These are phyloP conservation scores for Hura crepitans DNA, from an alignment of 441 rosid species.

Conservation along the genomic window DNA sequence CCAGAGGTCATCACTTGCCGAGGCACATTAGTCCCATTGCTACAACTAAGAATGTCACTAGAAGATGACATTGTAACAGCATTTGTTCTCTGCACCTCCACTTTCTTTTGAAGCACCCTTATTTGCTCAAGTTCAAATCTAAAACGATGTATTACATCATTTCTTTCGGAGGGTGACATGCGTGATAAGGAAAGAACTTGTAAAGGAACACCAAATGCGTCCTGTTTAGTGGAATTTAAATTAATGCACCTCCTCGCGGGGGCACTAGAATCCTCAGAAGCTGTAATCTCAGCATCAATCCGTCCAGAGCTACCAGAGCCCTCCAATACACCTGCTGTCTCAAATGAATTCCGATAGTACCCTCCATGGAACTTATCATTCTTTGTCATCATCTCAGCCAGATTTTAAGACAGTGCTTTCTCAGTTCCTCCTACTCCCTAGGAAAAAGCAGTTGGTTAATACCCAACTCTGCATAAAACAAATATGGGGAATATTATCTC, in stretches of 20 bases:
- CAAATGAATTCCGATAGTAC: conserved; percentile 54
- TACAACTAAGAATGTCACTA: conserved; percentile 60
- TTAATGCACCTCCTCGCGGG: conserved; percentile 57
- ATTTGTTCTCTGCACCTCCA: conserved; percentile 40
- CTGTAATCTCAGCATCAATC: conserved; percentile 46
- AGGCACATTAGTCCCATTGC: no score
- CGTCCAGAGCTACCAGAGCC: conserved; percentile 65
- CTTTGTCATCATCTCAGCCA: no score
- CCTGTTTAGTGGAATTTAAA: conserved; percentile 44
- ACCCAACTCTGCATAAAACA: conserved; percentile 35
- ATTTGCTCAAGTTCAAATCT: conserved; percentile 72
- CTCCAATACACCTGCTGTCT: conserved; percentile 64
- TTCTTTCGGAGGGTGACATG: conserved; percentile 61
- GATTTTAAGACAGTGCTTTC: no score
- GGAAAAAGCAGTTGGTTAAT: conserved; percentile 14
- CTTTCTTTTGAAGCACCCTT: conserved; percentile 50
- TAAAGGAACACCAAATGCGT: conserved; percentile 41
- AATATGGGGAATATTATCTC: conserved; percentile 31
- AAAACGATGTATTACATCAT: conserved; percentile 47
- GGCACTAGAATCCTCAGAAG: conserved; percentile 54
- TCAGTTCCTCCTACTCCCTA: no score
- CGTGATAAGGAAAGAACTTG: conserved; percentile 58
- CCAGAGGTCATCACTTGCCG: no score
- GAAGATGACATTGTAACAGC: conserved; percentile 42
- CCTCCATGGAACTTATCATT: no score